Percentiles rank a stretch among this genome's conserved stretches.
Conservation (phyloP, 345 rosid species). For the Laguncularia racemosa region DNA sequence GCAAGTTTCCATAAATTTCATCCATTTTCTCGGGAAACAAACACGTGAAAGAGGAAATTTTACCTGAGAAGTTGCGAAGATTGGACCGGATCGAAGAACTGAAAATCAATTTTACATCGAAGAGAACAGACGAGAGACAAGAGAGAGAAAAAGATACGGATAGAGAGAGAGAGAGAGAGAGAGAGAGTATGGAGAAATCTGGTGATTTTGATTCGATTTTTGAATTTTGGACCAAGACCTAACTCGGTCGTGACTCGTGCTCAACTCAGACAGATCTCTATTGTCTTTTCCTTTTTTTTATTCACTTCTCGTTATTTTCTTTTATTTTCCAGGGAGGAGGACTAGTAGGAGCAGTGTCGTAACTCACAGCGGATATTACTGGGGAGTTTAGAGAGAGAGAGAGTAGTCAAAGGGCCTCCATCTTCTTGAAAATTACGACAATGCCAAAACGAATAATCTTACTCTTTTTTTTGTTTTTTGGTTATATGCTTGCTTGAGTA, state of each 20-base stretch:
- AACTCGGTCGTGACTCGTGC: conserved; percentile 21
- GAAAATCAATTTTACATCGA: background rate
- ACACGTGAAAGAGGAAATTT: too few relatives aligned
- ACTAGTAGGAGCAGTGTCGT: too few relatives aligned
- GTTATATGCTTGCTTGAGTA: background rate
- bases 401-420: conserved; percentile 6
- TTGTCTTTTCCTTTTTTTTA: background rate
- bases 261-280: conserved; percentile 15
- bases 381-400: too few relatives aligned
- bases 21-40: too few relatives aligned
- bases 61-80: background rate
- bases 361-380: too few relatives aligned
- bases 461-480: background rate
- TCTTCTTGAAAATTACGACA: background rate
- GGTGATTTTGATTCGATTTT: background rate
- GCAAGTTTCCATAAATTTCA: too few relatives aligned
- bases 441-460: background rate
- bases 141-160: conserved; percentile 4
- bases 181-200: background rate
- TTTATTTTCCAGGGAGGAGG: too few relatives aligned
- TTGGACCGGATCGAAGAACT: background rate
- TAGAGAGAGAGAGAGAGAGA: conserved; percentile 5
- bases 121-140: background rate
- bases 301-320: too few relatives aligned
- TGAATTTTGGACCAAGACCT: conserved; percentile 9